Conservation (phyloP, 2,329 filamentous ascomycete species). For the Zymoseptoria pseudotritici region DNA sequence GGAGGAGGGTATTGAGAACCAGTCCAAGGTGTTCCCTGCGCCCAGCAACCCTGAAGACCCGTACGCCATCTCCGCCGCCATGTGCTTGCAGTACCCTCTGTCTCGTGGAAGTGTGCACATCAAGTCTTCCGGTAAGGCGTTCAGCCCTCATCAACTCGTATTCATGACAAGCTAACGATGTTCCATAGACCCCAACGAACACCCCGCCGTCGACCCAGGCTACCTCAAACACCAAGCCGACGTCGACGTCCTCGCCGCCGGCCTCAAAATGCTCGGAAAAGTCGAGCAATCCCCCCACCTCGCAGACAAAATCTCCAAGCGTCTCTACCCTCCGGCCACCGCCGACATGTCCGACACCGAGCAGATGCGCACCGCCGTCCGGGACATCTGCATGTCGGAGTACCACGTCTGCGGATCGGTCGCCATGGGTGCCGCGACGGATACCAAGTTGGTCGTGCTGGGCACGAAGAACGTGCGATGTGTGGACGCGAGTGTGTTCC, state of each 20-base stretch:
- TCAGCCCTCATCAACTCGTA: conserved; percentile 15
- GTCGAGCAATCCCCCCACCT: conserved; percentile 39
- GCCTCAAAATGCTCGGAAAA: conserved; percentile 33
- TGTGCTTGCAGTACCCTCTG: conserved; percentile 28
- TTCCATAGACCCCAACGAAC: conserved; percentile 13
- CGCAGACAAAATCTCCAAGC: conserved; percentile 32
- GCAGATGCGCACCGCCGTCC: conserved; percentile 21
- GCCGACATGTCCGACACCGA: conserved; percentile 19
- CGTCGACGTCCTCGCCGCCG: conserved; percentile 32
- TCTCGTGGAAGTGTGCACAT: conserved; percentile 29
- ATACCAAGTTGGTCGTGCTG: conserved; percentile 31
- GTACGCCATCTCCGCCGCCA: conserved; percentile 20
- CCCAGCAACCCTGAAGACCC: conserved; percentile 13
- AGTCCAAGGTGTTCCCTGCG: conserved; percentile 23
- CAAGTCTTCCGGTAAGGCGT: conserved; percentile 15
- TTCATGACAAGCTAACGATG: not conserved
- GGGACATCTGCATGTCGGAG: conserved; percentile 22
- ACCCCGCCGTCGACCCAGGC: conserved; percentile 21
- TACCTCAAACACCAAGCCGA: conserved; percentile 40
- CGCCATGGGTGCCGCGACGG: conserved; percentile 39
- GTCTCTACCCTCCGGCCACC: conserved; percentile 27
- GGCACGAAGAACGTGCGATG: conserved; percentile 32
- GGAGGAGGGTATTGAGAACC: conserved; percentile 23
- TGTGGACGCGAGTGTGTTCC: conserved; percentile 31
- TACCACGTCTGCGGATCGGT: conserved; percentile 34